Base-by-base conservation (phyloP, 1,284 basidiomycete species). In the Heliocybe sulcata region DNA sequence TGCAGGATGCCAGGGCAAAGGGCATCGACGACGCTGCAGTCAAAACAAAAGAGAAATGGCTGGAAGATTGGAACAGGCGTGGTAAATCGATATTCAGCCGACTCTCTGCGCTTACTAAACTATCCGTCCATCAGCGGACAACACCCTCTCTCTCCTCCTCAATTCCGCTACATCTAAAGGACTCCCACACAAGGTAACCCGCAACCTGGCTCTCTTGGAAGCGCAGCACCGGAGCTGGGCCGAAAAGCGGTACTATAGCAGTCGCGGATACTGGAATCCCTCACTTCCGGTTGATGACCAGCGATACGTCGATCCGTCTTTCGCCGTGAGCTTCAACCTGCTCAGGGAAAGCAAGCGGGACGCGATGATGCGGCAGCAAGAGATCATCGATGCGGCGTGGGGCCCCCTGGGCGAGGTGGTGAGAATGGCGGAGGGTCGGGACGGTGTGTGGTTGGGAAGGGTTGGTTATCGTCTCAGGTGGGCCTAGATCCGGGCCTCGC, bases 51-150 rank as follows among this genome's bases (percentile, higher is more conserved):
- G 66, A 72, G 55, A 60, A 57, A 14, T 81, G 82, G 78, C 60
- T 85, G 54, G 54, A 60, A 10, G 60, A 57, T 11, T 87, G 85
- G 80, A 76, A 87, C 55, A 61, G 64, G 55, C 72, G 76, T 60
- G 71, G 75, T 76, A 54, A 27, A 68, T 56, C 55, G 33, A 11
- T 35, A 27, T 47, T 23, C 9, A 53, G 22, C 23, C 23, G 10
- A 27, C 23, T 22, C 47, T 31, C 16, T 35, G 12, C 58, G 48
- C 49, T 22, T 33, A 26, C 16, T 33, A 35, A 42, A 35, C 35
- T 29, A 27, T 55, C 27, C 51, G 33, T n/a, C n/a, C 42, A 22
- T 29, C 11, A 61, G 60, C 58, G n/a, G 61, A 63, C 49, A 60
- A 54, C 35, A 63, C 62, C 20, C 56, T 63, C 33, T 50, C 52